Evolutionary conservation across 192 early-diverging fungal species (phyloP), one percentile per base, ranked within the genome.

Genomic region (Lunasporangiospora selenospora): DNA sequence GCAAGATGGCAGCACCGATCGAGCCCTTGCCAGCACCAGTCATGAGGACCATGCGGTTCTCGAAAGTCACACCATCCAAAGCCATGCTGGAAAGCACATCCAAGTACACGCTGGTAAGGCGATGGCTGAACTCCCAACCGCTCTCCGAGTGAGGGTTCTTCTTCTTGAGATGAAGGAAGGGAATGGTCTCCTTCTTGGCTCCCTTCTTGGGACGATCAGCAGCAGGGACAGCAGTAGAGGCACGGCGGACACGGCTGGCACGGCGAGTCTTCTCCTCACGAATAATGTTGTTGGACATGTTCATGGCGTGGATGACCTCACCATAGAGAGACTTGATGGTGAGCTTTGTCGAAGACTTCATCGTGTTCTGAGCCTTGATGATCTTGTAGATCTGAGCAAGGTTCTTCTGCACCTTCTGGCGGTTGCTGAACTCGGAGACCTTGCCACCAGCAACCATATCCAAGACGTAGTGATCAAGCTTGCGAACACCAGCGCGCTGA

Each of bases 391-490:
- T 87, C 73, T 84, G 83, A 40, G 81, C 87, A 70, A 91, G 77
- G 78, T 88, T 87, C 69, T 91, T 87, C 76, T 91, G 88, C 8
- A 91, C 89, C 58, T 84, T 85, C 70, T 89, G 88, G 48, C 89
- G 89, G 78, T 84, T 83, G 37, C 83, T 83, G 84, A 88, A 92
- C 73, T 92, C 84, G 43, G 87, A 81, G 73, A 88, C 80, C 69
- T 87, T 83, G 54, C 83, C 81, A 23, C 87, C 90, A 26, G 80
- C 77, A 80, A 84, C 80, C 93, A 98, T 93, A 47, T 90, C 90
- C 70, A 88, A 85, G 76, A 98, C 93, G 66, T 96, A 98, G 58
- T 95, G 89, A 75, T 93, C 88, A 76, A 98, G 85, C 87, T 97
- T 97, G 78, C 89, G 90, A 59, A 83, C 80, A 29, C 90, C 92